Conservation (phyloP, 2,329 filamentous ascomycete genomes). For the Emergomyces pasteurianus region DNA sequence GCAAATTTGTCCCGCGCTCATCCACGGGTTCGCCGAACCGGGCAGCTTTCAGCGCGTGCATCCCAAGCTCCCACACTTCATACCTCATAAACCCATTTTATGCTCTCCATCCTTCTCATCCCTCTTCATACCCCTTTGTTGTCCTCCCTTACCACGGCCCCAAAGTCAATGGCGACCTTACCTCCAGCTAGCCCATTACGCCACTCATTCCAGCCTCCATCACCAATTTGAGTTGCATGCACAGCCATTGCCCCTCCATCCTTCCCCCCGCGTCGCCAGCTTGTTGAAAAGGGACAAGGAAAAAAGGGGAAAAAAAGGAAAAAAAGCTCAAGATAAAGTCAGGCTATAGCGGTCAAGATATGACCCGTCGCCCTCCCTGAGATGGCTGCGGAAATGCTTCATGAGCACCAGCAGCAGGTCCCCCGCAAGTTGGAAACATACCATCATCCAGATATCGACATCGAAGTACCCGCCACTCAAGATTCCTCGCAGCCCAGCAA, state of each 20-base stretch:
- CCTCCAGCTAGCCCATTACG: neutral
- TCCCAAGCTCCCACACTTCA: neutral
- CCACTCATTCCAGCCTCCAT: conserved; percentile 4
- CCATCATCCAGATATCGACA: neutral
- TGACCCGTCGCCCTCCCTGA: conserved; percentile 16
- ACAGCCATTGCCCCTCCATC: neutral
- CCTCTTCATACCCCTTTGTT: neutral
- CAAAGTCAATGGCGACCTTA: conserved; percentile 2
- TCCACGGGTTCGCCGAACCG: neutral
- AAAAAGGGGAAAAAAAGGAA: neutral
- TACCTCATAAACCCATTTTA: too few species aligned
- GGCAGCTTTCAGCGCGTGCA: neutral
- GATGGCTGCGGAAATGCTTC: conserved; percentile 30
- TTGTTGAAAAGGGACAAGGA: neutral
- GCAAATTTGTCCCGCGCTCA: neutral
- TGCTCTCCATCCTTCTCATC: neutral
- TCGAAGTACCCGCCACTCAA: neutral
- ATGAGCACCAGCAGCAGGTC: conserved; percentile 18
- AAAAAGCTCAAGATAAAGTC: neutral
- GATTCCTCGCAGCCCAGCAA: neutral
- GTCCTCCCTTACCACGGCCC: neutral
- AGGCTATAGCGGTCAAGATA: neutral
- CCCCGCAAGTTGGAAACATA: neutral
- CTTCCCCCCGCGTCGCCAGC: conserved; percentile 21
- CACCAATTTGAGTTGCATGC: conserved; percentile 5